Evolutionary conservation across 345 rosid species (phyloP).

Genomic region (Nasturtium officinale): DNA sequence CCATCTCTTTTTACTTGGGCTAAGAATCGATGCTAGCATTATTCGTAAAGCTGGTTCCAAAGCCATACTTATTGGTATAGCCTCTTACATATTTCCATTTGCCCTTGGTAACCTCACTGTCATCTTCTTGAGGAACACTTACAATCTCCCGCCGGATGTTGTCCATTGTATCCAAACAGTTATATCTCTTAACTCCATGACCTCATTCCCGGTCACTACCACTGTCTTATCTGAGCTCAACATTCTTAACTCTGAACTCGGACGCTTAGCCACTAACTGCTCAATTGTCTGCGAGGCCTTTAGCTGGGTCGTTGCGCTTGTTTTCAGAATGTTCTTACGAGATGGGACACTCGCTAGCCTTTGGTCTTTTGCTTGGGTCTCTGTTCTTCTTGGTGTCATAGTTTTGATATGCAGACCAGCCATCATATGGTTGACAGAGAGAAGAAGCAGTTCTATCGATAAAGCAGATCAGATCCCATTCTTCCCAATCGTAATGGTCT

Average conservation of each 20-base stretch:
- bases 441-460: slow-evolving; percentile 9
- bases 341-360: slow-evolving; percentile 15
- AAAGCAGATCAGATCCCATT: slow-evolving; percentile 38
- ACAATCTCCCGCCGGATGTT: slow-evolving; percentile 9
- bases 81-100: slow-evolving; percentile 39
- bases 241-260: slow-evolving; percentile 46
- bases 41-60: slow-evolving; percentile 42
- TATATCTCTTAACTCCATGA: slow-evolving; percentile 41
- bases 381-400: not conserved
- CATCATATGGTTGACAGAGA: slow-evolving; percentile 41
- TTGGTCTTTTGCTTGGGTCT: slow-evolving; percentile 31
- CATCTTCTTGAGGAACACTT: slow-evolving; percentile 19
- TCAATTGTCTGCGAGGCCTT: slow-evolving; percentile 43
- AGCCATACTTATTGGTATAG: slow-evolving; percentile 40
- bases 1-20: slow-evolving; percentile 43
- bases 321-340: slow-evolving; percentile 20
- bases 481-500: slow-evolving; percentile 24
- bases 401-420: slow-evolving; percentile 26
- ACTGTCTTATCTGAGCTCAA: slow-evolving; percentile 44
- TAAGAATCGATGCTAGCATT: slow-evolving; percentile 40
- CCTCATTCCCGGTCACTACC: slow-evolving; percentile 44
- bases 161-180: slow-evolving; percentile 29
- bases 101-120: slow-evolving; percentile 34
- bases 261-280: slow-evolving; percentile 45
- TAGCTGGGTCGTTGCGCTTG: slow-evolving; percentile 29